Evolutionary conservation across 2,329 filamentous ascomycete species (phyloP), one percentile per base, ranked within the genome.

Genomic region (Claviceps digitariae): DNA sequence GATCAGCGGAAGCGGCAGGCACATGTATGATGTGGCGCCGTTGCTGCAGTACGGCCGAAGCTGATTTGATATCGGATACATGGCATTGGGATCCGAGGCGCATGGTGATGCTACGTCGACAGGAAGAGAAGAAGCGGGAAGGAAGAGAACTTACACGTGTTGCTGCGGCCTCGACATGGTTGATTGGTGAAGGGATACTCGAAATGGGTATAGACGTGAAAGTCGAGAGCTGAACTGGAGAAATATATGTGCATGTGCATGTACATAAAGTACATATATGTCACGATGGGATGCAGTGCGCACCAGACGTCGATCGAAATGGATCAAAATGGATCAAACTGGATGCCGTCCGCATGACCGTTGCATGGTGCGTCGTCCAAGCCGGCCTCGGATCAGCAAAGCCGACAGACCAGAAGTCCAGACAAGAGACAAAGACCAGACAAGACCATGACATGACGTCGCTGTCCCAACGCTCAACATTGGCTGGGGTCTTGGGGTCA

Each of bases 91-190:
- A 21, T 7, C 15, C 44, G 44, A 46, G 44, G 15, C 20, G 29
- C 31, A 48, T n/a, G n/a, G n/a, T 29, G 31, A 48, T 38, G 31
- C 29, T 23, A 48, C 20, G 20, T 34, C 6, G 20, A 9, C n/a
- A 20, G 12, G 4, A 15, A 53, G 55, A 55, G 56, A 52, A 43
- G 40, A 52, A 29, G 54, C 29, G 41, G 40, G 31, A 40, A 21
- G 56, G 56, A 48, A 45, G 20, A 48, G 56, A 58, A 67, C 66
- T 65, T 64, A 67, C 66, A 67, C 62, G 55, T 67, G 66, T 60
- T 59, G 66, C 60, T 59, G 61, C 60, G 62, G 58, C 57, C 64
- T 61, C 52, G 62, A 53, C 65, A 66, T 67, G 52, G 46, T 51
- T 38, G 2, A 8, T 29, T 4, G 27, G 27, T 29, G 27, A 8